Percentiles rank a stretch among this genome's conserved stretches.
Evolutionary conservation across 441 rosid species (phyloP).

Genomic region (Gossypium lobatum): DNA sequence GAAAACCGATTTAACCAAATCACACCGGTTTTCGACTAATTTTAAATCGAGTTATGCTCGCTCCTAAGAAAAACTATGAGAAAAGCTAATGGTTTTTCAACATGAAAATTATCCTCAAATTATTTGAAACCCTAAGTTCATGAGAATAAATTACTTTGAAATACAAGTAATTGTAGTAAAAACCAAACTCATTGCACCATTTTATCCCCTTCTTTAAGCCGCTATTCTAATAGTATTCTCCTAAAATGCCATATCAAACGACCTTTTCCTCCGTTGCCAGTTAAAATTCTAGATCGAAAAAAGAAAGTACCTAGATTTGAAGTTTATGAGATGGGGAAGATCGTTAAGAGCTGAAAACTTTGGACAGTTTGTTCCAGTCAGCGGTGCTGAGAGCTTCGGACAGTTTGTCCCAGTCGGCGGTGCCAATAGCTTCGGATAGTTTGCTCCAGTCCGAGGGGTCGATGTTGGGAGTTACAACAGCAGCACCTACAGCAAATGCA

Average conservation of each 20-base stretch:
- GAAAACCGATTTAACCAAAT: background rate
- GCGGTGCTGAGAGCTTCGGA: slow-evolving; percentile 17
- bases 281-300: slow-evolving; percentile 15
- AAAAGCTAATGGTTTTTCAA: slow-evolving; percentile 5
- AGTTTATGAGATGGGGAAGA: slow-evolving; percentile 2
- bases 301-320: slow-evolving; percentile 7
- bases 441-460: slow-evolving; percentile 41
- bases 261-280: background rate
- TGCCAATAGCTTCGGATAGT: slow-evolving; percentile 14
- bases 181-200: background rate
- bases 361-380: slow-evolving; percentile 3
- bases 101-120: slow-evolving; percentile 7
- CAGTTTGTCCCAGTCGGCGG: background rate
- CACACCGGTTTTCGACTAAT: background rate
- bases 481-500: slow-evolving; percentile 48
- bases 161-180: background rate
- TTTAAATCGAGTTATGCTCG: background rate
- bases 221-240: slow-evolving; percentile 8
- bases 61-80: background rate
- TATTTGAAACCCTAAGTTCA: slow-evolving; percentile 15
- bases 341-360: slow-evolving; percentile 25
- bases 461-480: slow-evolving; percentile 29
- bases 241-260: slow-evolving; percentile 16
- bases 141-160: background rate
- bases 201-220: slow-evolving; percentile 2